Evolutionary conservation across 2,329 filamentous ascomycete genomes (phyloP).

Genomic region (Cryoendolithus antarcticus): DNA sequence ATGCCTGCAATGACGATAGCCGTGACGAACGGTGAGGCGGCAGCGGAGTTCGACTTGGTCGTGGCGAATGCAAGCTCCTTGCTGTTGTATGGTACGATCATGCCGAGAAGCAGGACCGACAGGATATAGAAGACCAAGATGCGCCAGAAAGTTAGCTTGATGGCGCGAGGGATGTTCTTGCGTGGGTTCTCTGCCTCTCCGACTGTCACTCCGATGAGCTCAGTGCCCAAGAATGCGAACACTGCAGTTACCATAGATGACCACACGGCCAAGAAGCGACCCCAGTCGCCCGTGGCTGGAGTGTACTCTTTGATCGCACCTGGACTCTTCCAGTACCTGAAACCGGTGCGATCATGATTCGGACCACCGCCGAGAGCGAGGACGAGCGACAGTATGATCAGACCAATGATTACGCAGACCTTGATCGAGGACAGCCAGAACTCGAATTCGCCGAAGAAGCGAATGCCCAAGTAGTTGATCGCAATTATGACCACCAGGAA

Average conservation of each 20-base stretch:
- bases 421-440: constrained; percentile 38
- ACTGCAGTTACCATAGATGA: constrained; percentile 55
- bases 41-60: constrained; percentile 28
- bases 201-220: constrained; percentile 66
- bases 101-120: constrained; percentile 61
- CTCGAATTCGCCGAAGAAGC: constrained; percentile 39
- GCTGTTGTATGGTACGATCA: constrained; percentile 63
- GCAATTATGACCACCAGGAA: constrained; percentile 32
- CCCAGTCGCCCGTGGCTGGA: constrained; percentile 17
- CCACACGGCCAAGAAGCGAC: constrained; percentile 34
- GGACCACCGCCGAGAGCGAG: constrained; percentile 19
- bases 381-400: constrained; percentile 31
- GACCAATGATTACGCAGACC: constrained; percentile 32
- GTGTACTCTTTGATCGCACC: constrained; percentile 33
- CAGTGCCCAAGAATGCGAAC: constrained; percentile 67
- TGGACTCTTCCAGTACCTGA: constrained; percentile 31
- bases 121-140: constrained; percentile 71
- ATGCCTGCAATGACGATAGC: constrained; percentile 56
- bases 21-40: constrained; percentile 62
- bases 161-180: constrained; percentile 62
- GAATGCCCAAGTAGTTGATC: constrained; percentile 49
- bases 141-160: constrained; percentile 70
- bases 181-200: constrained; percentile 71
- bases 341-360: constrained; percentile 25
- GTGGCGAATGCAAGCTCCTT: constrained; percentile 37